Evolutionary conservation across 106 monocot species (phyloP).

Genomic region (Dendrobium officinale): DNA sequence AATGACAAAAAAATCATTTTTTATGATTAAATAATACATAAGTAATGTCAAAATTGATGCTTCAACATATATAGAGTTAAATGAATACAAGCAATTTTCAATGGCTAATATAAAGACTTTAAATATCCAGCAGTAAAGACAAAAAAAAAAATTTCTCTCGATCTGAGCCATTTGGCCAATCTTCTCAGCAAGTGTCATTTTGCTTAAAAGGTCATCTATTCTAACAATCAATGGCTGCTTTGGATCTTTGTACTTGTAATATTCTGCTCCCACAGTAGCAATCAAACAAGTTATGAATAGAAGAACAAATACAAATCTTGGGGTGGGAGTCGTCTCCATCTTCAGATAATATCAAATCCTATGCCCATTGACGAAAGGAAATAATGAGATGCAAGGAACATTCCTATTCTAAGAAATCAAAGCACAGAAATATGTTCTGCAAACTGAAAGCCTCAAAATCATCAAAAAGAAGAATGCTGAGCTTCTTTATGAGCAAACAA

Average conservation of each 20-base stretch:
- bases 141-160: too few species aligned
- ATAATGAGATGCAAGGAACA: not conserved
- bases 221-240: constrained; percentile 26
- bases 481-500: not conserved
- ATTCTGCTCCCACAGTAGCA: constrained; percentile 12
- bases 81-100: too few species aligned
- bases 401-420: not conserved
- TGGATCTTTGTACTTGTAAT: constrained; percentile 33
- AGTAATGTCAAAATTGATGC: too few species aligned
- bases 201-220: constrained; percentile 25
- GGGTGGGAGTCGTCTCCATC: not conserved
- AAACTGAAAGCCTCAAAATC: not conserved
- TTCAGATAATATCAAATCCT: not conserved
- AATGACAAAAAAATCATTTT: too few species aligned
- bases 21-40: too few species aligned
- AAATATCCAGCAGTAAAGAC: too few species aligned
- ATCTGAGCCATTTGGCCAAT: too few species aligned
- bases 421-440: not conserved
- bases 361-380: not conserved
- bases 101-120: too few species aligned
- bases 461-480: too few species aligned
- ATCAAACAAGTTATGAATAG: constrained; percentile 14
- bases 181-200: constrained; percentile 11
- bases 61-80: too few species aligned
- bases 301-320: constrained; percentile 5